Percentiles rank a stretch among this genome's conserved stretches.
Evolutionary conservation across 1,284 basidiomycete species (phyloP).

Genomic region (Cutaneotrichosporon dermatis): DNA sequence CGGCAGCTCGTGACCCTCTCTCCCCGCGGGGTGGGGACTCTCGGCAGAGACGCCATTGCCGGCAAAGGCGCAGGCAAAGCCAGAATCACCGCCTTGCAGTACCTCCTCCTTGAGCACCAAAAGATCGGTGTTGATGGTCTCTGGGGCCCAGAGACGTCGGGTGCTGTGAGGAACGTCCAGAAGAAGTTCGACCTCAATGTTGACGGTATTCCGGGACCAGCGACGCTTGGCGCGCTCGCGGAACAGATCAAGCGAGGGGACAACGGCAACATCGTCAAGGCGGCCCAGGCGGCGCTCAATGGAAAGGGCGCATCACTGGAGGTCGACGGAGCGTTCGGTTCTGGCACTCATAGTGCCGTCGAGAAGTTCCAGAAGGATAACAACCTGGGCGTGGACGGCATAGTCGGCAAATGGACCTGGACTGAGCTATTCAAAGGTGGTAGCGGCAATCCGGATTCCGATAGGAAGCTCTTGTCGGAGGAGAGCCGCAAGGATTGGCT

Average conservation of each 20-base stretch:
- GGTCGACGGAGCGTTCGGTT: conserved; percentile 10
- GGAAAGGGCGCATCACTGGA: neutral
- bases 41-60: conserved; percentile 3
- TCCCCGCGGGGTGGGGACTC: neutral
- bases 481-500: neutral
- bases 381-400: conserved; percentile 4
- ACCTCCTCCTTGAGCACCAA: conserved; percentile 4
- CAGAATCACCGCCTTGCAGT: conserved; percentile 5
- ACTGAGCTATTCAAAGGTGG: conserved; percentile 8
- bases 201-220: conserved; percentile 6
- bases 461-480: neutral
- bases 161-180: conserved; percentile 5
- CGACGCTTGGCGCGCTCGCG: conserved; percentile 10
- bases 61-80: neutral
- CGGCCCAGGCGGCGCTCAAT: conserved; percentile 4
- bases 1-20: too few species aligned
- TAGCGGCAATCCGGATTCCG: neutral
- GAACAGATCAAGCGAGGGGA: neutral
- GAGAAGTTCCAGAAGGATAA: neutral
- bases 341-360: neutral
- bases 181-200: neutral
- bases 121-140: conserved; percentile 3
- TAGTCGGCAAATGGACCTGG: conserved; percentile 6
- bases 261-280: neutral
- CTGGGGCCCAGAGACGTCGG: conserved; percentile 1